These are phyloP conservation scores for Suillus occidentalis DNA, from an alignment of 768 basidiomycete species.

Conservation along the genomic window DNA sequence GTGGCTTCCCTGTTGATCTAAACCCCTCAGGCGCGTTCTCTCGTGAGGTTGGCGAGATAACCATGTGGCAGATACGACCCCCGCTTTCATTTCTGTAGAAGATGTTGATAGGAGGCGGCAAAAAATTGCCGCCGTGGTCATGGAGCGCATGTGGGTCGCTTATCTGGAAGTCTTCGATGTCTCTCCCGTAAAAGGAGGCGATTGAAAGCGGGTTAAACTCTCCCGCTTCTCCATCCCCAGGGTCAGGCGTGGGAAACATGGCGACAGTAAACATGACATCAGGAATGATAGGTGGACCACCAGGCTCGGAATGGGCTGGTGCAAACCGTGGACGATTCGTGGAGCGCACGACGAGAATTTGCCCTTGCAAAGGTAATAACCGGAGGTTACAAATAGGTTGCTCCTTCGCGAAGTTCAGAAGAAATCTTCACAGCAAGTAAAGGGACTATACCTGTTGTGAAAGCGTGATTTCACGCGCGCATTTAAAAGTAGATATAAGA, in stretches of 20 bases:
- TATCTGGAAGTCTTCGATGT: conserved; percentile 35
- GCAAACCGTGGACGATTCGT: conserved; percentile 22
- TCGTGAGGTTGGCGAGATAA: conserved; percentile 28
- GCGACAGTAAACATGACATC: conserved; percentile 31
- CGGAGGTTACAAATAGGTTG: conserved; percentile 54
- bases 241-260: conserved; percentile 31
- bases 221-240: conserved; percentile 29
- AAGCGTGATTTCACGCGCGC: conserved; percentile 32
- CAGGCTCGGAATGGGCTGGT: conserved; percentile 7
- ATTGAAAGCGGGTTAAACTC: conserved; percentile 27
- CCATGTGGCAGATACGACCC: conserved; percentile 27
- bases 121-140: conserved; percentile 18
- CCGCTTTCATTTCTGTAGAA: conserved; percentile 34
- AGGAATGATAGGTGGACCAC: conserved; percentile 18
- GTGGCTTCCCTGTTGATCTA: conserved; percentile 25
- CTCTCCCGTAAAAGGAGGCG: conserved; percentile 31
- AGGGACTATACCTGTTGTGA: conserved; percentile 19
- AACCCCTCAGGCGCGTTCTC: conserved; percentile 16
- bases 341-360: conserved; percentile 52
- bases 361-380: conserved; percentile 49
- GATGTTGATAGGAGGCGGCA: conserved; percentile 33
- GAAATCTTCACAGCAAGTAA: conserved; percentile 11
- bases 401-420: conserved; percentile 30
- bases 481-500: conserved; percentile 38
- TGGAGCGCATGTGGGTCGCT: conserved; percentile 30